Conservation (phyloP, 2,329 filamentous ascomycete genomes). For the Diaporthe citriasiana region DNA sequence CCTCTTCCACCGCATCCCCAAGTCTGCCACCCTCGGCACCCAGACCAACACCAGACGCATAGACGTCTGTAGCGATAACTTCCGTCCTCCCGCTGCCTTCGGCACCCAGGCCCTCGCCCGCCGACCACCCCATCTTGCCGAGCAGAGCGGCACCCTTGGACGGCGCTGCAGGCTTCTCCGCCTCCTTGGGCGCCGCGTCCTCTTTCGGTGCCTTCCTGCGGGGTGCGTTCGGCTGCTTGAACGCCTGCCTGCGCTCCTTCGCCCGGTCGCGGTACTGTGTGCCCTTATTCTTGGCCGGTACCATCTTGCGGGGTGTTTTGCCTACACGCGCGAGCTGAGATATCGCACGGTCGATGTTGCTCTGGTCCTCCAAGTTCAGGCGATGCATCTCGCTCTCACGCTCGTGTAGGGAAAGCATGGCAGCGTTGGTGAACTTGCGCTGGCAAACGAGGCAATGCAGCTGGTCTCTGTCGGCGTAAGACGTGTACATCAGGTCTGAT, state of each 20-base stretch:
- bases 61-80: constrained; percentile 74
- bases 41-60: constrained; percentile 77
- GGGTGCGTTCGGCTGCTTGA: constrained; percentile 66
- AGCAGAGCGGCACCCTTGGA: constrained; percentile 76
- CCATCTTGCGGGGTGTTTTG: constrained; percentile 52
- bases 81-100: constrained; percentile 74
- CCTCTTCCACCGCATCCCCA: constrained; percentile 76
- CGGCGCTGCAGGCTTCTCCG: constrained; percentile 50
- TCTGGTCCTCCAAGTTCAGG: constrained; percentile 49
- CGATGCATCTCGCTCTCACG: constrained; percentile 60
- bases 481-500: constrained; percentile 60
- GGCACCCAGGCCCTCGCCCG: constrained; percentile 75
- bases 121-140: constrained; percentile 80
- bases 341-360: constrained; percentile 50
- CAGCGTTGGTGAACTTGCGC: constrained; percentile 56
- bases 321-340: constrained; percentile 46
- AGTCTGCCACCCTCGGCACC: constrained; percentile 78
- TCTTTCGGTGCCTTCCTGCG: constrained; percentile 63
- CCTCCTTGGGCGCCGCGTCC: constrained; percentile 51
- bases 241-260: constrained; percentile 74
- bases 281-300: constrained; percentile 44
- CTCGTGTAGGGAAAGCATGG: constrained; percentile 60
- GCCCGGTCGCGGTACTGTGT: constrained; percentile 75
- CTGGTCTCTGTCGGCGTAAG: constrained; percentile 68
- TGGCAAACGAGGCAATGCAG: constrained; percentile 58